Base-by-base conservation (phyloP, 257 asterid genomes). In the Nicotiana tabacum region DNA sequence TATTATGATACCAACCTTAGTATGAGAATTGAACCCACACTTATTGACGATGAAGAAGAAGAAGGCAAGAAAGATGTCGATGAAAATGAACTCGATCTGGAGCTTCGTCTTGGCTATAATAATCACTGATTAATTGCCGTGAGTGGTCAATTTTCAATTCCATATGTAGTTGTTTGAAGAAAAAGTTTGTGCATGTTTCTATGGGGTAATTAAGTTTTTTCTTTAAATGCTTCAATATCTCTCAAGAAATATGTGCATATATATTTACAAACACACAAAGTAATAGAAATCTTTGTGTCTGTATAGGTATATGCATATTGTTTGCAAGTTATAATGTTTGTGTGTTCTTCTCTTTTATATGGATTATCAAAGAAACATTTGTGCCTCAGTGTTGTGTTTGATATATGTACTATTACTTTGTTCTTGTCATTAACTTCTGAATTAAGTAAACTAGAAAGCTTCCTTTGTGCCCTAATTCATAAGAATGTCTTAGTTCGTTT, bases 51-150 rank as follows among this genome's bases (percentile, higher is more conserved):
- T 4, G 87, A 55, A 6, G 79, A 5, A 51, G 85, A 81, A 24
- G 58, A 46, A 65, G 68, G 30, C 33, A 7, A 72, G 80, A 83
- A 80, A 2, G 51, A 69, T 67, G 87, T 51, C 77, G 87, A 86
- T 82, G 91, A 88, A 64, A 79, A 35, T 77, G 92, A 95, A 67
- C 86, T 93, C 35, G 98, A 95, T 86, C 90, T 95, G 93, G 98
- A 93, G 92, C 98, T 93, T 83, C 97, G 97, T 9, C 90, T 95
- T n/a, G 98, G 98, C 24, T 87, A 90, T 55, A 83, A 90, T 58
- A 66, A 66, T 18, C 64, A 66, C 15, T 65, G 51, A 11, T 48
- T 15, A 27, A 12, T 48, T 33, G 0, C 16, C 24, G 62, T 66
- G 56, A 51, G 12, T 37, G 58, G n/a, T 61, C 76, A 61, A 79